Base-by-base conservation (phyloP, 805 yeast genomes). In the Candida tibetensis region DNA sequence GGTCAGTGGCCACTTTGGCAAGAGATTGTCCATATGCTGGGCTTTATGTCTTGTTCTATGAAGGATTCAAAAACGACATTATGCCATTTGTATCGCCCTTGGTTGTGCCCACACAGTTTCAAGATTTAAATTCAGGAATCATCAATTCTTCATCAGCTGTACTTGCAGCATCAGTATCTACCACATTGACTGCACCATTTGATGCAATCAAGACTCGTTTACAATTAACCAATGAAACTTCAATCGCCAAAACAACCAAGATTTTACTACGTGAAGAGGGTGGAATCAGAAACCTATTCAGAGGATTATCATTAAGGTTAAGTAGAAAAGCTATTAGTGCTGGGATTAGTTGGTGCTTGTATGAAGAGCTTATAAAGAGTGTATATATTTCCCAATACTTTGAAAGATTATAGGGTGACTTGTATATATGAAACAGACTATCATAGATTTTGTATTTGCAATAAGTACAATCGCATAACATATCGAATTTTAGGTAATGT, bases 11-110 rank as follows among this genome's bases (percentile, higher is more conserved):
- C 2, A 93, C 99, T 0, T 74, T 83, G 44, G 74, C 86, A 9
- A 66, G 99, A 46, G 99, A 93, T 62, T 95, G 96, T 17, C 99
- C 99, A 0, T 86, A 93, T 58, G 97, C 99, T 5, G 99, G 99
- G 0, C 55, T 93, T 3, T 91, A 93, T 53, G 88, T 93, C 19
- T 62, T 89, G 26, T 76, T 89, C 45, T 91, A 91, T 60, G 97
- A 91, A 55, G 72, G 81, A 41, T 71, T 81, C 49, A 69, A 69
- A 37, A 89, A 89, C 54, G 70, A 68, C 7, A 29, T 71, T 4
- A 40, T 82, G 5, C 88, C 91, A 4, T 18, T 14, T 16, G 19
- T 42, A 2, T 29, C 36, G 13, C 36, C 42, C 5, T 5, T 30
- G 17, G 23, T 42, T 15, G 30, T 44, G 2, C 51, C 54, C 1